Percentiles rank a stretch among this genome's conserved stretches.
These are phyloP conservation scores for Exophiala mesophila DNA, from an alignment of 2,329 filamentous ascomycete genomes.

Conservation along the genomic window DNA sequence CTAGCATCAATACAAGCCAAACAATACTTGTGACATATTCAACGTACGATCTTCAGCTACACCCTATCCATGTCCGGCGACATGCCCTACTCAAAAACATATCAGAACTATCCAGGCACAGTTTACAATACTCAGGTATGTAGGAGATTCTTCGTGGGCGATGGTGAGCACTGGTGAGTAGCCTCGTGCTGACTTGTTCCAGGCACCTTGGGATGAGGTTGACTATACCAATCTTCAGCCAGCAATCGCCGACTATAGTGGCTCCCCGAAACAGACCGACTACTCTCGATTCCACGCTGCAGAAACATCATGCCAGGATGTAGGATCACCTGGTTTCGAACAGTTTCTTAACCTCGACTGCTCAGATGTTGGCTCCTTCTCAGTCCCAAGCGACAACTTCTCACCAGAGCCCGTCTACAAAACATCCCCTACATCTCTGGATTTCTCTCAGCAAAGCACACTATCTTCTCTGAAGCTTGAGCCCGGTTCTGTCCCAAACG, in stretches of 20 bases:
- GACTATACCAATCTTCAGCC: constrained; percentile 13
- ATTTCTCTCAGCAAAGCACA: constrained; percentile 7
- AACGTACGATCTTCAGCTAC: constrained; percentile 16
- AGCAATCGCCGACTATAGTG: constrained; percentile 9
- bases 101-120: constrained; percentile 12
- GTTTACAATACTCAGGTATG: constrained; percentile 17
- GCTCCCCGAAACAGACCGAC: constrained; percentile 5
- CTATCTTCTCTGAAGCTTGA: constrained; percentile 15
- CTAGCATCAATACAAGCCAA: constrained; percentile 9
- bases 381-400: constrained; percentile 10
- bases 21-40: constrained; percentile 3
- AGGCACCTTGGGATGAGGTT: constrained; percentile 18
- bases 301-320: constrained; percentile 8
- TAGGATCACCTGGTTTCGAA: constrained; percentile 18
- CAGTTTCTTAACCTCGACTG: constrained; percentile 21
- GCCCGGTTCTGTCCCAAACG: constrained; percentile 7
- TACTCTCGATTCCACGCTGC: constrained; percentile 10
- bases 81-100: constrained; percentile 18
- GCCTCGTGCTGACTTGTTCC: constrained; percentile 2
- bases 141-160: too few relatives aligned
- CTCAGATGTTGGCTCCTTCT: constrained; percentile 11
- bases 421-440: constrained; percentile 4
- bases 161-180: too few relatives aligned
- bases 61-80: neutral
- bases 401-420: constrained; percentile 7